Base-by-base conservation (phyloP, 1,284 basidiomycete species). In the Cystobasidium slooffiae region DNA sequence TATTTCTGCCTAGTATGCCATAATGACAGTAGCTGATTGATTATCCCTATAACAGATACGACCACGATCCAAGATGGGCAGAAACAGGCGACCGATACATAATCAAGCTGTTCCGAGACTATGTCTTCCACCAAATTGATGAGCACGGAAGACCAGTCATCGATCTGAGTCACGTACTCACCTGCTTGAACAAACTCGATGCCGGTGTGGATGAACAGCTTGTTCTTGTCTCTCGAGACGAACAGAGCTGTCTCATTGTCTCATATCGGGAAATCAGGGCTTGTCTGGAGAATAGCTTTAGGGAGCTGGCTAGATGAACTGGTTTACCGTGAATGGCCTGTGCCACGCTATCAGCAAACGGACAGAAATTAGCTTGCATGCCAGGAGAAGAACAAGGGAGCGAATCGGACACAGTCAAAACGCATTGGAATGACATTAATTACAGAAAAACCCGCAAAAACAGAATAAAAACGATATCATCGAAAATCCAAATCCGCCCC, bases 81-180 rank as follows among this genome's bases (percentile, higher is more conserved):
- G 97, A 99, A 82, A 97, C 96, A 1, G 97, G 97, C 14, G 97
- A 99, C 81, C 87, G 95, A 74, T 99, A 99, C 82, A 93, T 99
- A 80, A 88, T 99, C 85, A 97, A 97, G 85, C 88, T 99, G 64
- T 99, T 99, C 87, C 88, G 97, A 39, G 97, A 99, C 83, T 95
- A 93, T 80, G 94, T 99, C 55, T 99, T 99, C 84, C 97, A 99
- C 82, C 93, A 96, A 80, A 90, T 97, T 55, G 94, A 97, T 78
- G 92, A 94, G 80, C 87, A 89, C 76, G 93, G 93, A 10, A 89
- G 91, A 74, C 95, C 97, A 0, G 89, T 97, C 12, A 86, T 98
- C 68, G 95, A 97, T 81, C 84, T 97, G 75, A 88, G 89, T 0
- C 94, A 97, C 83, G 94, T 97, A n/a, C 84, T 97, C 39, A 88